Percentiles rank a stretch among this genome's conserved stretches.
These are phyloP conservation scores for Aspergillus hancockii DNA, from an alignment of 495 filamentous ascomycete genomes.

Conservation along the genomic window DNA sequence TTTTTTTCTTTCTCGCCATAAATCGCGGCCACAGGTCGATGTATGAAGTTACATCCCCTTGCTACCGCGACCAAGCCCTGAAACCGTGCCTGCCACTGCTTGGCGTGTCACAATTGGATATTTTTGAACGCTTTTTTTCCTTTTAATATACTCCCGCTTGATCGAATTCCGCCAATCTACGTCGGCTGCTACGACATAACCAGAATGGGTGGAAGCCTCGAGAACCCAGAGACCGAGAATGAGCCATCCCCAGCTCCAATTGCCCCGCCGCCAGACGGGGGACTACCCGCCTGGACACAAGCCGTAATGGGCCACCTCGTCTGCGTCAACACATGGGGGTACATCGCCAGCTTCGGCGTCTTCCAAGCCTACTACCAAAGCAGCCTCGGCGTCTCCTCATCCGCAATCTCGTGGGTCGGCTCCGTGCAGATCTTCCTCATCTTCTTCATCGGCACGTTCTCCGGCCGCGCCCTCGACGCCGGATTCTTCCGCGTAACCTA, in stretches of 20 bases:
- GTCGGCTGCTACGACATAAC: not conserved
- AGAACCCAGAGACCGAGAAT: not conserved
- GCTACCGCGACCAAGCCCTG: not conserved
- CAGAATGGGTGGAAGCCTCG: not conserved
- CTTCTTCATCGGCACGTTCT: slow-evolving; percentile 45
- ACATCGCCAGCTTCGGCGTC: slow-evolving; percentile 5
- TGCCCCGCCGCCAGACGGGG: not conserved
- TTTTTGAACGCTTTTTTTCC: not conserved
- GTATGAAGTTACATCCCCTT: not conserved
- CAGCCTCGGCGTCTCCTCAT: slow-evolving; percentile 53
- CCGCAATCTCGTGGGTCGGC: slow-evolving; percentile 61
- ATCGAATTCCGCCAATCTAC: no score
- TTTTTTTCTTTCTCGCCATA: not conserved
- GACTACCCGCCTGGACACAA: not conserved
- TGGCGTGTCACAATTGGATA: not conserved
- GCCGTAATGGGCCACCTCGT: slow-evolving; percentile 1
- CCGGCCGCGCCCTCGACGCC: slow-evolving; percentile 71
- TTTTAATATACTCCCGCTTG: no score
- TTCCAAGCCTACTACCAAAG: slow-evolving; percentile 57
- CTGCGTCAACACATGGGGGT: slow-evolving; percentile 2
- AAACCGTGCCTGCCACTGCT: not conserved
- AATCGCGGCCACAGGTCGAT: not conserved
- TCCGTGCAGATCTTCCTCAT: slow-evolving; percentile 55
- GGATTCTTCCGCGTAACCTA: slow-evolving; percentile 68
- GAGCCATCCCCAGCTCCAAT: not conserved